phyloP scores from a whole-genome alignment of 805 yeast genomes.

The Ogataea degrootiae region DNA sequence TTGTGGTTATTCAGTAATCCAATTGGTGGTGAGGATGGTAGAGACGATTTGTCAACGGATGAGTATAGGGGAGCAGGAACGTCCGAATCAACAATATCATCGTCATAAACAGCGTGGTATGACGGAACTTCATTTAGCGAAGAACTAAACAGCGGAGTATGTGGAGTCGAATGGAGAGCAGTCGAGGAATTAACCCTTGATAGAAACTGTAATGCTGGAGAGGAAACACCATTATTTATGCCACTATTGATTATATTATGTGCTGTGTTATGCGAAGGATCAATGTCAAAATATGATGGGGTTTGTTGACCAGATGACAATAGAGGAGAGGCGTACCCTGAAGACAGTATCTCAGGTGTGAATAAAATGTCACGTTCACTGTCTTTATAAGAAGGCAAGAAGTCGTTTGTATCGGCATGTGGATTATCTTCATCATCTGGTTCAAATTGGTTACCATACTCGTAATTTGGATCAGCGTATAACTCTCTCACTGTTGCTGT shows the following conservation, averaged over 20 bases:
- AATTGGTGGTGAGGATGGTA: background rate
- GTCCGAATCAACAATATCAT: slow-evolving; percentile 16
- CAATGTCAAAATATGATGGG: slow-evolving; percentile 10
- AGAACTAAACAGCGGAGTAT: slow-evolving; percentile 2
- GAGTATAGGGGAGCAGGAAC: slow-evolving; percentile 17
- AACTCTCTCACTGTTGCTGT: slow-evolving; percentile 3
- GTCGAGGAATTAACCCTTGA: slow-evolving; percentile 16
- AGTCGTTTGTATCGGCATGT: slow-evolving; percentile 5
- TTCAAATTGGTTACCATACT: slow-evolving; percentile 10
- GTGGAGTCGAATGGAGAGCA: slow-evolving; percentile 3
- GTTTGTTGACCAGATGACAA: slow-evolving; percentile 9
- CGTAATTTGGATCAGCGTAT: slow-evolving; percentile 13
- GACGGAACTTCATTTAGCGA: slow-evolving; percentile 21
- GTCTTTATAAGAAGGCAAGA: slow-evolving; percentile 24
- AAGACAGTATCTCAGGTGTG: slow-evolving; percentile 13
- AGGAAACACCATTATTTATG: background rate
- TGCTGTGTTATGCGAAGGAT: background rate
- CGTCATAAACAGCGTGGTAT: slow-evolving; percentile 25
- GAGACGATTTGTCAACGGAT: background rate
- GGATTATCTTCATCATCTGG: slow-evolving; percentile 12
- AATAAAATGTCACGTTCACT: slow-evolving; percentile 17
- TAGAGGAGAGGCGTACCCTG: slow-evolving; percentile 11
- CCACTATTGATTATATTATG: background rate
- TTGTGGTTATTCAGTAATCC: background rate
- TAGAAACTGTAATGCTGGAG: slow-evolving; percentile 18